phyloP scores from a whole-genome alignment of 2,329 filamentous ascomycete species.

The Talaromyces sp. region DNA sequence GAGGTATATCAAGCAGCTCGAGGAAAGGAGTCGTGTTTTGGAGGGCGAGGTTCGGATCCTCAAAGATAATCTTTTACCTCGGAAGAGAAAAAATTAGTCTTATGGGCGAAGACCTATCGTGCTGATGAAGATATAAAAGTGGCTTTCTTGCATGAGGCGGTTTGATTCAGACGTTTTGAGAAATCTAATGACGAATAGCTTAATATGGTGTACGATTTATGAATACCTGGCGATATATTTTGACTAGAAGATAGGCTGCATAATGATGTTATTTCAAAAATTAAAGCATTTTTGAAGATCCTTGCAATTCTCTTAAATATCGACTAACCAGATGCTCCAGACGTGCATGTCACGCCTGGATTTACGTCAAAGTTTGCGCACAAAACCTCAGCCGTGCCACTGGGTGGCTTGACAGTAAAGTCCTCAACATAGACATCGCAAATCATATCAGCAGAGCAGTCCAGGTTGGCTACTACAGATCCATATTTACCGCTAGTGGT shows the following conservation, averaged over 20 bases:
- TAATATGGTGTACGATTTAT: slow-evolving; percentile 6
- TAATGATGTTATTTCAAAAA: not conserved
- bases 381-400: slow-evolving; percentile 32
- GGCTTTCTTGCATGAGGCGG: not conserved
- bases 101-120: not conserved
- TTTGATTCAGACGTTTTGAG: not conserved
- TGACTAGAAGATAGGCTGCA: not conserved
- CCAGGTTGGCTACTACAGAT: slow-evolving; percentile 35
- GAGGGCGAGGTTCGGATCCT: slow-evolving; percentile 8
- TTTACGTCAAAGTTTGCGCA: slow-evolving; percentile 35
- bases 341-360: slow-evolving; percentile 33
- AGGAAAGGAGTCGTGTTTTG: slow-evolving; percentile 2
- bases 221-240: not conserved
- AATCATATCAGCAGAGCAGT: slow-evolving; percentile 38
- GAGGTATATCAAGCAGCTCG: slow-evolving; percentile 12
- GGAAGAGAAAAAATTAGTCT: not conserved
- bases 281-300: not conserved
- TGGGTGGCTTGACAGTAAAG: slow-evolving; percentile 35
- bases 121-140: slow-evolving; percentile 5
- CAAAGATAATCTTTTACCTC: slow-evolving; percentile 13
- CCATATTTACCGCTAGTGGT: slow-evolving; percentile 39
- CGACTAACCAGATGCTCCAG: slow-evolving; percentile 34
- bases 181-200: not conserved
- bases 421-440: slow-evolving; percentile 36
- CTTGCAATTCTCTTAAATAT: not conserved